Percentiles rank a stretch among this genome's conserved stretches.
Evolutionary conservation across 2,329 filamentous ascomycete genomes (phyloP).

Genomic region (Ophiostoma montium): DNA sequence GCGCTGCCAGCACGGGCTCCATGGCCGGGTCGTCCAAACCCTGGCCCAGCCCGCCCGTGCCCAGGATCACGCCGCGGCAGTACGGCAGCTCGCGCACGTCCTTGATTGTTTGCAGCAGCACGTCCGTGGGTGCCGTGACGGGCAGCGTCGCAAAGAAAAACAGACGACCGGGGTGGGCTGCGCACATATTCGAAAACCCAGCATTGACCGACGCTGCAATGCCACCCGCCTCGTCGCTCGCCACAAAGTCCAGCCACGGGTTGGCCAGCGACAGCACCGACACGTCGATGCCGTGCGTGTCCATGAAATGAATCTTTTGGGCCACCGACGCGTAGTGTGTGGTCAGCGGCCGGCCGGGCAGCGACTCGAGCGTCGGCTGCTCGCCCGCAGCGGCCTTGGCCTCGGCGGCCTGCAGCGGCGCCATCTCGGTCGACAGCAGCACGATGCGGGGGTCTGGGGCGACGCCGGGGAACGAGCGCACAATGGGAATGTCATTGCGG

Average conservation of each 20-base stretch:
- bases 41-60: conserved; percentile 64
- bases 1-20: conserved; percentile 55
- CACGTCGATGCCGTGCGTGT: conserved; percentile 64
- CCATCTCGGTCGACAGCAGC: conserved; percentile 35
- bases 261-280: conserved; percentile 85
- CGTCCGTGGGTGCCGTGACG: conserved; percentile 49
- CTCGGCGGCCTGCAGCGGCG: conserved; percentile 33
- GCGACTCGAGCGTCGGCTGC: conserved; percentile 31
- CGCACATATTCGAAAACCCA: conserved; percentile 63
- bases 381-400: conserved; percentile 25
- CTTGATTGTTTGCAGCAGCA: conserved; percentile 50
- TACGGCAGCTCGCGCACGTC: conserved; percentile 47
- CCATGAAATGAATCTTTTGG: conserved; percentile 79
- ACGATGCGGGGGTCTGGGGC: conserved; percentile 48
- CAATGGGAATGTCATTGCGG: conserved; percentile 51
- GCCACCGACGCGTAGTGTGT: conserved; percentile 67
- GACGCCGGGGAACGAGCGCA: conserved; percentile 42
- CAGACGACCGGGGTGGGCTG: conserved; percentile 47
- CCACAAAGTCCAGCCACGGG: conserved; percentile 82
- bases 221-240: conserved; percentile 41
- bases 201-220: conserved; percentile 60
- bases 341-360: conserved; percentile 69
- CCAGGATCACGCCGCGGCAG: conserved; percentile 77
- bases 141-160: conserved; percentile 78
- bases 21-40: conserved; percentile 68